Percentiles rank a stretch among this genome's conserved stretches.
Conservation (phyloP, 306 rosid genomes). For the Gynostemma pentaphyllum region DNA sequence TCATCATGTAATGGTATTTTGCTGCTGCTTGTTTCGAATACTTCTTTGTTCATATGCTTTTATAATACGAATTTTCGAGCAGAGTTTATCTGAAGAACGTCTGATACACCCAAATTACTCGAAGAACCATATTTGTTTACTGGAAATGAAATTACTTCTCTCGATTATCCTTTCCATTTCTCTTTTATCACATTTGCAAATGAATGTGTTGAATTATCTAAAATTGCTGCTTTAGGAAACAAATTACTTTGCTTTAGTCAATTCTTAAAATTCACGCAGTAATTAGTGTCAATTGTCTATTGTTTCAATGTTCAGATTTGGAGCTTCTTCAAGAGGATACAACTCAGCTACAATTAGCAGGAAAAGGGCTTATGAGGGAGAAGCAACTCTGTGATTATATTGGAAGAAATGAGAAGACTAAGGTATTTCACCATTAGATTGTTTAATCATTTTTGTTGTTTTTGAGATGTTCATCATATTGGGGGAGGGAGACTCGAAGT, state of each 20-base stretch:
- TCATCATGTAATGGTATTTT: background rate
- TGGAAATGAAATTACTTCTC: background rate
- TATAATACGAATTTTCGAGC: background rate
- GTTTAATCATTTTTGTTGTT: no score
- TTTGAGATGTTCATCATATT: no score
- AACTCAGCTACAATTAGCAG: constrained; percentile 9
- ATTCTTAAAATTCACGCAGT: background rate
- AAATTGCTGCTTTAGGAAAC: background rate
- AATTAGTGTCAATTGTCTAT: background rate
- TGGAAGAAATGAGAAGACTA: constrained; percentile 16
- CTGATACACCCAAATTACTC: background rate
- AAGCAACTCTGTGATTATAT: constrained; percentile 11
- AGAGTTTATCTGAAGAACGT: background rate
- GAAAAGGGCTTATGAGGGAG: constrained; percentile 3
- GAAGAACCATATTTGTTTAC: background rate
- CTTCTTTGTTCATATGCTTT: background rate
- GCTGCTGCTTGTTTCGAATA: background rate
- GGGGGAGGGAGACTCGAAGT: no score
- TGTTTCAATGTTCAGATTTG: background rate
- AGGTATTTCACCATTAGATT: background rate
- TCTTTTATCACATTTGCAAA: background rate
- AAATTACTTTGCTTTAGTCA: background rate
- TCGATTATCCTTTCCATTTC: background rate
- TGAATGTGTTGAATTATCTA: background rate
- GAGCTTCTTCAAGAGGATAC: background rate